These are phyloP conservation scores for Sugiyamaella marilandica DNA, from an alignment of 805 yeast species.

Conservation along the genomic window DNA sequence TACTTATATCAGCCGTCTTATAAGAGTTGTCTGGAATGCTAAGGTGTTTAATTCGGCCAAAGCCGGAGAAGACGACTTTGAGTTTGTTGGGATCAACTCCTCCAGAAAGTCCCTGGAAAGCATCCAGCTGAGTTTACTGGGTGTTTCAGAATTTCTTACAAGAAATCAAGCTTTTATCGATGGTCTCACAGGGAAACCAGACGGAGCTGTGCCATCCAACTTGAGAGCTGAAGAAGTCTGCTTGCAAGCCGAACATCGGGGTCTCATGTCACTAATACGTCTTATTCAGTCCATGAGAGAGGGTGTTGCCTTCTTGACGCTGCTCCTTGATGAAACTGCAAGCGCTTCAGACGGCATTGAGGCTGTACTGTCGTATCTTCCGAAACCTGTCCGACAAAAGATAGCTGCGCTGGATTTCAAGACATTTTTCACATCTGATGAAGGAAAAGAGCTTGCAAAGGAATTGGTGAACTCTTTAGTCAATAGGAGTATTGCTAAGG, in stretches of 20 bases:
- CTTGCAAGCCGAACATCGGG: conserved; percentile 82
- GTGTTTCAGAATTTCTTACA: conserved; percentile 36
- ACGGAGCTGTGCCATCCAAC: conserved; percentile 9
- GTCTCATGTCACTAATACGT: conserved; percentile 70
- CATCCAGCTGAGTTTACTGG: conserved; percentile 30
- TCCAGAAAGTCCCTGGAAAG: conserved; percentile 22
- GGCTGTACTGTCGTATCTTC: conserved; percentile 64
- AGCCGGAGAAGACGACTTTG: conserved; percentile 20
- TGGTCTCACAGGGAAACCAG: conserved; percentile 35
- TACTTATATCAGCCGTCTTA: conserved; percentile 67
- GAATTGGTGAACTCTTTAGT: conserved; percentile 86
- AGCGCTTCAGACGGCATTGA: conserved; percentile 44
- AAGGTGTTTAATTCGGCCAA: conserved; percentile 49
- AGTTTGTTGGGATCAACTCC: not conserved
- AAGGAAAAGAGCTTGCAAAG: conserved; percentile 61
- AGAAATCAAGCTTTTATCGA: conserved; percentile 43
- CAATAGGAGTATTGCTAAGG: conserved; percentile 80
- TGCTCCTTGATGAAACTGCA: conserved; percentile 63
- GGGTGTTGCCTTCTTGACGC: conserved; percentile 81
- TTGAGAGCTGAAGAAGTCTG: conserved; percentile 31
- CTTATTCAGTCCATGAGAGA: conserved; percentile 77
- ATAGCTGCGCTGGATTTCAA: conserved; percentile 64
- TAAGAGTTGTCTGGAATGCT: conserved; percentile 73
- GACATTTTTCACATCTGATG: conserved; percentile 70
- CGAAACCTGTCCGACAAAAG: conserved; percentile 62